phyloP scores from a whole-genome alignment of 306 rosid genomes.

The Herpetospermum pedunculosum region DNA sequence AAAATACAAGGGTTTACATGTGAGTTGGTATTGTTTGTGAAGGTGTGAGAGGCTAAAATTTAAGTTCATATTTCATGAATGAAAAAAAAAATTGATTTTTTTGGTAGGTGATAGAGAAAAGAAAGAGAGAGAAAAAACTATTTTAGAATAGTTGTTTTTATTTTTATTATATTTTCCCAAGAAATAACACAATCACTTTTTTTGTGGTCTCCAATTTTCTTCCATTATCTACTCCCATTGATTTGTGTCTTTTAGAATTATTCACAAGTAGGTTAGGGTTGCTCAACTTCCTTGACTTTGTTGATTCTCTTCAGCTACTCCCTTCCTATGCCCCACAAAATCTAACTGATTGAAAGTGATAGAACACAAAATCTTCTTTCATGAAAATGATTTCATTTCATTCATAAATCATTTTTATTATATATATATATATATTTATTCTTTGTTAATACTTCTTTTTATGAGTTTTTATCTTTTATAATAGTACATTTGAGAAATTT shows the following conservation, averaged over 20 bases:
- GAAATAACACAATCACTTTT: too few relatives aligned
- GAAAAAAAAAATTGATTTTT: too few relatives aligned
- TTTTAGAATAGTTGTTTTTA: too few relatives aligned
- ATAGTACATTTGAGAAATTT: background rate
- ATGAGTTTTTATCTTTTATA: background rate
- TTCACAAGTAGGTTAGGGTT: slow-evolving; percentile 15
- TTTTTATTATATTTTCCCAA: too few relatives aligned
- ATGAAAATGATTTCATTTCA: background rate
- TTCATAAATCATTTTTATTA: too few relatives aligned
- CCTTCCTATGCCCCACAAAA: background rate
- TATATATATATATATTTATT: too few relatives aligned
- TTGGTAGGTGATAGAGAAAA: too few relatives aligned
- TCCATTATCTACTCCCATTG: background rate
- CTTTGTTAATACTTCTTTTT: background rate
- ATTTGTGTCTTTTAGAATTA: slow-evolving; percentile 17
- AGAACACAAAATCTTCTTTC: background rate
- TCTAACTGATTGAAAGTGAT: background rate
- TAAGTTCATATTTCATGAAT: too few relatives aligned
- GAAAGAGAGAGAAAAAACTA: too few relatives aligned
- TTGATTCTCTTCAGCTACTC: background rate
- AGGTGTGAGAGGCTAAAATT: too few relatives aligned
- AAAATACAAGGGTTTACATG: too few relatives aligned
- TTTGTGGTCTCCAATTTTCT: background rate
- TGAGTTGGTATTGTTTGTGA: too few relatives aligned
- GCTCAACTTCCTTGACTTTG: slow-evolving; percentile 10